Evolutionary conservation across 371 early-diverging fungal species (phyloP).

Genomic region (Syncephalis plumigaleata): DNA sequence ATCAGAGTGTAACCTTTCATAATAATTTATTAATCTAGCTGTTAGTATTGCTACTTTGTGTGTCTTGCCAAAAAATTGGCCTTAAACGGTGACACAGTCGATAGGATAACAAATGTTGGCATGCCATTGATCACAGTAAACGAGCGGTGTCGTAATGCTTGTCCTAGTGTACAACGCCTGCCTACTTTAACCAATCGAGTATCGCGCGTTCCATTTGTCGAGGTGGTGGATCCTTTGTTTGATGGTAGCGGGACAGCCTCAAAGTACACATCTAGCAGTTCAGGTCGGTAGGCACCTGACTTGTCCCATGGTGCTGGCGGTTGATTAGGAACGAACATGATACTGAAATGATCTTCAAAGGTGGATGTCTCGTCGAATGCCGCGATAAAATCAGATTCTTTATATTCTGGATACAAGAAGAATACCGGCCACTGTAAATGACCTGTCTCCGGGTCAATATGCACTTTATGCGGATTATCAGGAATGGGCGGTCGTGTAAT

Average conservation of each 20-base stretch:
- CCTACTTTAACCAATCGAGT: slow-evolving; percentile 34
- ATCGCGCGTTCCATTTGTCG: too few relatives aligned
- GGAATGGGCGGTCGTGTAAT: slow-evolving; percentile 18
- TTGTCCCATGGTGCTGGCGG: slow-evolving; percentile 74
- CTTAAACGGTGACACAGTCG: slow-evolving; percentile 34
- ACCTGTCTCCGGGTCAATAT: slow-evolving; percentile 36
- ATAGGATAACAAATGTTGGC: slow-evolving; percentile 46
- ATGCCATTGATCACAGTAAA: slow-evolving; percentile 46
- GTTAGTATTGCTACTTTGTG: slow-evolving; percentile 17
- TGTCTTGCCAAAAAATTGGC: slow-evolving; percentile 40
- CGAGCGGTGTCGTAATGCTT: slow-evolving; percentile 30
- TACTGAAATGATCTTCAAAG: slow-evolving; percentile 65
- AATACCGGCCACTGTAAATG: slow-evolving; percentile 72
- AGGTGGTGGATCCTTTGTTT: too few relatives aligned
- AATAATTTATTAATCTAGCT: too few relatives aligned
- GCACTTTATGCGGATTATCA: slow-evolving; percentile 32
- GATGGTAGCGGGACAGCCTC: slow-evolving; percentile 29
- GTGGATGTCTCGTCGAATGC: slow-evolving; percentile 66
- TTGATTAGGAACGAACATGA: slow-evolving; percentile 43
- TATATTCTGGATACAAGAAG: slow-evolving; percentile 87
- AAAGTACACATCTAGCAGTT: slow-evolving; percentile 63
- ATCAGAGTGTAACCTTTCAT: too few relatives aligned
- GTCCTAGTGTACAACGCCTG: slow-evolving; percentile 26
- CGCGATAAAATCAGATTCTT: slow-evolving; percentile 80
- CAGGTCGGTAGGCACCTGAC: slow-evolving; percentile 38